A percentile compares a stretch with the other conserved stretches of the same genome.
Conservation (phyloP, 768 basidiomycete genomes). For the Brasilioporus rufonigricans region DNA sequence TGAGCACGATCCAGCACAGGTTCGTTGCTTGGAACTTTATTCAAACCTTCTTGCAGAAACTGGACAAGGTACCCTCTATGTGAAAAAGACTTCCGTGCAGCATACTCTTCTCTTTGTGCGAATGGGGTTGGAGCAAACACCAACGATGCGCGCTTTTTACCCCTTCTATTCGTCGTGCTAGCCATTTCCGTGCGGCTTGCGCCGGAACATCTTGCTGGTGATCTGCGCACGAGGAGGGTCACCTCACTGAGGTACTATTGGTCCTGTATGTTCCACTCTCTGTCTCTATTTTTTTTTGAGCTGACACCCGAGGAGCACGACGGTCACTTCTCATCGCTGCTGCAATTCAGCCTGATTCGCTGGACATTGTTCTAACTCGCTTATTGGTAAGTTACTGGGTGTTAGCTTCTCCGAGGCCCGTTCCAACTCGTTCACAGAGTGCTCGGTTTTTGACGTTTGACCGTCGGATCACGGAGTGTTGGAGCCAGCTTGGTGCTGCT, state of each 20-base stretch:
- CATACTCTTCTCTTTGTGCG: slow-evolving; percentile 65
- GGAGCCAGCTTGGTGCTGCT: slow-evolving; percentile 93
- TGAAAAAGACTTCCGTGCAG: slow-evolving; percentile 74
- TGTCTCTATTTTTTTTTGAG: slow-evolving; percentile 8
- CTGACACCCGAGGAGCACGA: slow-evolving; percentile 54
- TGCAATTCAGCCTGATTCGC: slow-evolving; percentile 88
- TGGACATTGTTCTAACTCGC: slow-evolving; percentile 92
- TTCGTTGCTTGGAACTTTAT: neutral
- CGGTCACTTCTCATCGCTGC: slow-evolving; percentile 87
- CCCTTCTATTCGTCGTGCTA: slow-evolving; percentile 89
- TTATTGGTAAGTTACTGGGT: slow-evolving; percentile 50
- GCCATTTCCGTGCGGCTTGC: slow-evolving; percentile 85
- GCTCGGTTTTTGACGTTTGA: slow-evolving; percentile 72
- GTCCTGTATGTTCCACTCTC: slow-evolving; percentile 66
- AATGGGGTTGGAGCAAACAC: slow-evolving; percentile 64
- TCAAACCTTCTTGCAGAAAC: slow-evolving; percentile 51
- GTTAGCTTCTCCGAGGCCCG: neutral
- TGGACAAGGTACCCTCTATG: slow-evolving; percentile 93
- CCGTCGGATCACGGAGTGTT: slow-evolving; percentile 89
- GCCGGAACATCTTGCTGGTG: slow-evolving; percentile 81
- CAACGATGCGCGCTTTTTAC: slow-evolving; percentile 79
- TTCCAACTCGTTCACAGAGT: slow-evolving; percentile 40
- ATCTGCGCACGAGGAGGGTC: slow-evolving; percentile 68
- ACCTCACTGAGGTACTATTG: slow-evolving; percentile 92
- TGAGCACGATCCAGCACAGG: slow-evolving; percentile 34